phyloP scores from a whole-genome alignment of 306 rosid genomes.

The Trichosanthes cucumerina region DNA sequence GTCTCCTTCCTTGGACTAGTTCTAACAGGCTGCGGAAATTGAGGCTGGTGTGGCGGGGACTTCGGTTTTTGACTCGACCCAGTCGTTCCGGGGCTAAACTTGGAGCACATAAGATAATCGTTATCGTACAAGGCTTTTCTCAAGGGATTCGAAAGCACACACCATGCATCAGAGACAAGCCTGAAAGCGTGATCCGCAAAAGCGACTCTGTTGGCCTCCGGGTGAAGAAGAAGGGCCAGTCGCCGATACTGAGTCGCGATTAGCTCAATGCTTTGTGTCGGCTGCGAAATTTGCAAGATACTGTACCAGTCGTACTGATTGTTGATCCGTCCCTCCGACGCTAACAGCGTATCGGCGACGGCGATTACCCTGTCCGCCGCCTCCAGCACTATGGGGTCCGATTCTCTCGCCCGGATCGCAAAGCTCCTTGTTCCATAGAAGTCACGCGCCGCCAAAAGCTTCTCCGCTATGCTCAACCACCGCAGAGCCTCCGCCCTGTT shows the following conservation, averaged over 20 bases:
- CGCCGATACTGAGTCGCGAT: slow-evolving; percentile 70
- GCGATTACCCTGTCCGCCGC: slow-evolving; percentile 53
- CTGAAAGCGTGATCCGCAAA: slow-evolving; percentile 54
- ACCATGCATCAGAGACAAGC: slow-evolving; percentile 75
- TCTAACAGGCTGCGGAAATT: slow-evolving; percentile 1
- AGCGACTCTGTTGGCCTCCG: slow-evolving; percentile 43
- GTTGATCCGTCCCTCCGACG: slow-evolving; percentile 53
- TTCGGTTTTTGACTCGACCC: slow-evolving; percentile 12
- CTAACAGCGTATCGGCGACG: slow-evolving; percentile 66
- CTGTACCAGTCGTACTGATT: slow-evolving; percentile 52
- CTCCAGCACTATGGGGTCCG: slow-evolving; percentile 57
- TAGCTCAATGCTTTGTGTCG: slow-evolving; percentile 51
- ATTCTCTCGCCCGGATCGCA: slow-evolving; percentile 79
- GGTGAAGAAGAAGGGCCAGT: slow-evolving; percentile 59
- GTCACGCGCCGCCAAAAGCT: slow-evolving; percentile 64
- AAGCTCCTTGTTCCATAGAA: slow-evolving; percentile 63
- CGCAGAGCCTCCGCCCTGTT: slow-evolving; percentile 70
- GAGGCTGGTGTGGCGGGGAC: slow-evolving; percentile 9
- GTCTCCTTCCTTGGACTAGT: slow-evolving; percentile 1
- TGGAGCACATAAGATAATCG: slow-evolving; percentile 32
- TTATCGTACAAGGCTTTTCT: slow-evolving; percentile 52
- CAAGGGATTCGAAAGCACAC: slow-evolving; percentile 48
- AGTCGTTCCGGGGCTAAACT: slow-evolving; percentile 20
- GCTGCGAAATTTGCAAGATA: slow-evolving; percentile 48
- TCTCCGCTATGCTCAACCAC: slow-evolving; percentile 77